These are phyloP conservation scores for Ceratobasidium sp. DNA, from an alignment of 1,284 basidiomycete genomes.

Conservation along the genomic window DNA sequence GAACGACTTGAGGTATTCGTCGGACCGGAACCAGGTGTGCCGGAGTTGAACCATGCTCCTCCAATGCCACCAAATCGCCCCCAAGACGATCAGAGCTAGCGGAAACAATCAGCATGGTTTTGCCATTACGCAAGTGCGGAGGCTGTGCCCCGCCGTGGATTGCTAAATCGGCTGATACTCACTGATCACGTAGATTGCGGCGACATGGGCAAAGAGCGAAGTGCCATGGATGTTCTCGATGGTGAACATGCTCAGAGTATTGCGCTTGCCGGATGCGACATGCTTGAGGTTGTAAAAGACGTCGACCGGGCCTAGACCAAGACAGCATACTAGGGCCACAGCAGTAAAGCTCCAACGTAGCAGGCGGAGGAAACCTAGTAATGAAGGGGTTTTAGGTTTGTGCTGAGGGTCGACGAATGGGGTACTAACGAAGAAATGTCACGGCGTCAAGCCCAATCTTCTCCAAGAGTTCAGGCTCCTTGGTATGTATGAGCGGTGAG, in stretches of 20 bases:
- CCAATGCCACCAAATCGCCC: conserved; percentile 80
- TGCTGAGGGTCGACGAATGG: neutral
- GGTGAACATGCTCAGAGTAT: conserved; percentile 79
- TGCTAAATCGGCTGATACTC: conserved; percentile 60
- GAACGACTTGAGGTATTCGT: conserved; percentile 80
- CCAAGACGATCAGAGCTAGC: conserved; percentile 67
- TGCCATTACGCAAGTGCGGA: neutral
- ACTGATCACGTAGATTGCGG: conserved; percentile 80
- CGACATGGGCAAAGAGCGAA: conserved; percentile 81
- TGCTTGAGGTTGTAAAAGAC: conserved; percentile 77
- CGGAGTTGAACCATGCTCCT: conserved; percentile 75
- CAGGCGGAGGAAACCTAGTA: conserved; percentile 79
- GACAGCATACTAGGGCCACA: conserved; percentile 77
- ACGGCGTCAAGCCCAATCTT: conserved; percentile 96
- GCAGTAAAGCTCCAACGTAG: conserved; percentile 82
- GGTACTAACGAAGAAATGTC: conserved; percentile 78
- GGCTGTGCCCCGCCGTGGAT: conserved; percentile 46
- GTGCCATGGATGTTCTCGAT: conserved; percentile 79
- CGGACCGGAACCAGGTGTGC: conserved; percentile 79
- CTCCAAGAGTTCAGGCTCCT: conserved; percentile 89
- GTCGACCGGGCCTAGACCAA: conserved; percentile 85
- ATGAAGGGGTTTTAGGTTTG: neutral
- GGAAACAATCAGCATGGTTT: conserved; percentile 26
- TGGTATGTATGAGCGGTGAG: conserved; percentile 84
- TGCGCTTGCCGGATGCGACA: conserved; percentile 65